Base-by-base conservation (phyloP, 1,139 yeast genomes). In the Taiozyma sp. region DNA sequence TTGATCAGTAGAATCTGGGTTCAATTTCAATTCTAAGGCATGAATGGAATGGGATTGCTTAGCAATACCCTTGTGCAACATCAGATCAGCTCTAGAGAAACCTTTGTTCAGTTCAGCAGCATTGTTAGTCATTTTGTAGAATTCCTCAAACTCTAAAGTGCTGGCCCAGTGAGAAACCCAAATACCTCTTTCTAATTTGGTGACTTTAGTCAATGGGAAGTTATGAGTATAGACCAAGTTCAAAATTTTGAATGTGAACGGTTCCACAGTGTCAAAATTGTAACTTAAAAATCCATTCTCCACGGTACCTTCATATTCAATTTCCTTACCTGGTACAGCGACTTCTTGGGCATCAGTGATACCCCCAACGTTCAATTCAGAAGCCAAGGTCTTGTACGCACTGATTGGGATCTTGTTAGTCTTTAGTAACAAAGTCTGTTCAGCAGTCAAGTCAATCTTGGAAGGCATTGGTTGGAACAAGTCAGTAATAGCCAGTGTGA, bases 91-190 rank as follows among this genome's bases (percentile, higher is more conserved):
- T 66, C 98, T 79, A 26, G 91, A 82, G 65, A 88, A 91, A 1
- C 95, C 93, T 10, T 71, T 62, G 47, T 74, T 69, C 59, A 91
- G 74, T 53, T 73, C 73, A 10, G 96, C 95, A 32, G 88, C 98
- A 35, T 72, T 72, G 64, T 93, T 88, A 45, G 85, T 78, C 47
- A 91, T 62, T 70, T 90, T 93, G 65, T 89, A 91, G 62, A 85
- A 83, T 65, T 95, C 99, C 65, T 89, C 96, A 55, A 83, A 72
- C 49, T 85, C 81, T 13, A 83, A 63, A 6, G 83, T 70, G 47
- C 75, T 69, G 29, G 85, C 82, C 87, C 87, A 83, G 60, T 85
- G 90, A 2, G 88, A 82, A 48, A 90, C 76, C 97, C 98, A 91
- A 46, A 88, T 69, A 46, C 88, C 87, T 66, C 98, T 80, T 57